Evolutionary conservation across 148 eudicot genomes (phyloP).

Genomic region (Rhododendron henanense): DNA sequence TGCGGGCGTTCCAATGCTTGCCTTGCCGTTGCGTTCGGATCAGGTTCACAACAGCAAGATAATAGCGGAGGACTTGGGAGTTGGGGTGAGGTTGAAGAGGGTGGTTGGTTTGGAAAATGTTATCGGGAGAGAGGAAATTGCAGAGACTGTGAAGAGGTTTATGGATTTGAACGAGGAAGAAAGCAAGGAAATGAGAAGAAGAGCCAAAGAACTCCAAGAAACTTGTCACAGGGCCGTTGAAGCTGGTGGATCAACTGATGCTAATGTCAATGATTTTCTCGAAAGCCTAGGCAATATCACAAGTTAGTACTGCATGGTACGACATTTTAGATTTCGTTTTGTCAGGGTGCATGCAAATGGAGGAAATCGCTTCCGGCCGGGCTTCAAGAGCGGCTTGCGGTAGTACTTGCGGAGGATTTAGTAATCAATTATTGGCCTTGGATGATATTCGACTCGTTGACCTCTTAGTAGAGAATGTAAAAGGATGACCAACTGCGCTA

Average conservation of each 20-base stretch:
- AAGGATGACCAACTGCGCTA: too few species aligned
- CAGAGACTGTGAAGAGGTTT: not conserved
- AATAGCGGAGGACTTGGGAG: not conserved
- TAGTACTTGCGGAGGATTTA: too few species aligned
- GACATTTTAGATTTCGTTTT: too few species aligned
- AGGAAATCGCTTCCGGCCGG: too few species aligned
- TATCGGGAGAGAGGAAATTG: not conserved
- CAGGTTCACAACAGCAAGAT: not conserved
- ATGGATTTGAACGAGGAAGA: not conserved
- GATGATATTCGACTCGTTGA: too few species aligned
- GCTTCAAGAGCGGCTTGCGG: too few species aligned
- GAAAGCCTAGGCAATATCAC: not conserved
- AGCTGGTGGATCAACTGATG: constrained; percentile 1
- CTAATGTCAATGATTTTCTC: not conserved
- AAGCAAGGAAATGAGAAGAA: not conserved
- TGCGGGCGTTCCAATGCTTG: not conserved
- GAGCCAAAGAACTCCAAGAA: constrained; percentile 8
- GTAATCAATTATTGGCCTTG: too few species aligned
- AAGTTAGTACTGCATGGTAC: too few species aligned
- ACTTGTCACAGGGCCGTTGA: not conserved
- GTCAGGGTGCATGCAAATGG: too few species aligned
- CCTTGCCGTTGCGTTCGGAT: not conserved
- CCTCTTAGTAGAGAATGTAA: too few species aligned
- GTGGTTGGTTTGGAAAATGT: not conserved
- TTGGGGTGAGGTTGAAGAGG: not conserved